Base-by-base conservation (phyloP, 2,329 filamentous ascomycete genomes). In the Sporothrix pallida region DNA sequence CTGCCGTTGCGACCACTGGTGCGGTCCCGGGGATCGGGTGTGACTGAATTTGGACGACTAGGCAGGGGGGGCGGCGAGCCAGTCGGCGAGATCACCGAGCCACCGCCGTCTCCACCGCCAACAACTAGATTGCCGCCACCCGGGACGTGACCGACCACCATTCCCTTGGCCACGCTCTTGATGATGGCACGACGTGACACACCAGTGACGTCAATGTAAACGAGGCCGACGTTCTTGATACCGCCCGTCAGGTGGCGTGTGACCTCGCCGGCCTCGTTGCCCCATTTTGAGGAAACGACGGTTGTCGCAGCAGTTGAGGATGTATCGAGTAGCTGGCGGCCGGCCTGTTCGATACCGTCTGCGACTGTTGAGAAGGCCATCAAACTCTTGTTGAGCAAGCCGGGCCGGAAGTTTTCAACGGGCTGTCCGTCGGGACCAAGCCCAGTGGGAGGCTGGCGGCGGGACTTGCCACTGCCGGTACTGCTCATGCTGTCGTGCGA, bases 281-380 rank as follows among this genome's bases (percentile, higher is more conserved):
- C 96, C 85, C 95, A 99, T 76, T 90, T 91, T 82, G 98, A 96
- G n/a, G 91, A 88, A 2, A 98, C 93, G 70, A 98, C 91, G 0
- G 91, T 93, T 50, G 90, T 94, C 31, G 95, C 92, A n/a, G 95
- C 94, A 0, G 87, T 86, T 3, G 93, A 92, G 2, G 92, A 89
- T 10, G 91, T 91, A 4, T 88, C 89, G 44, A 99, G 86, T 44
- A 99, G 84, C 75, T 90, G 93, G 71, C 92, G 91, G 0, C 94
- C 93, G 1, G 93, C 92, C 77, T 97, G 92, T 77, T 97, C 95
- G 74, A 98, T 92, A 52, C 96, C 96, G 79, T 99, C 96, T 31
- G 94, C 93, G 62, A 99, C 89, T 0, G 96, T 99, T 54, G 92
- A 94, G 81, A 98, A 98, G 0, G 96, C 96, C 85, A 99, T 98